These are phyloP conservation scores for Thelephora aurantiotincta DNA, from an alignment of 768 basidiomycete species.

Conservation along the genomic window DNA sequence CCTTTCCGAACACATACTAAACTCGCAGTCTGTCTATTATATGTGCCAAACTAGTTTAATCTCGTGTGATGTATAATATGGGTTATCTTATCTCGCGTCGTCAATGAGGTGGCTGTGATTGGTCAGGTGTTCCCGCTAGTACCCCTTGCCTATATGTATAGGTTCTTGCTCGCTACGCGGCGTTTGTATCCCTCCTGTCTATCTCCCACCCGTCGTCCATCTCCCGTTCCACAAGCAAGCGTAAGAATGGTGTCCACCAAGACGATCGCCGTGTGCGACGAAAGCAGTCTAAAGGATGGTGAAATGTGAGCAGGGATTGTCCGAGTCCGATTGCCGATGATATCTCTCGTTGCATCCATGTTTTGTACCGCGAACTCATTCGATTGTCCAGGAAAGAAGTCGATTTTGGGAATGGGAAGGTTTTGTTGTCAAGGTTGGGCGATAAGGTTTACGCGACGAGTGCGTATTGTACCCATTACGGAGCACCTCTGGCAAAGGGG, in stretches of 20 bases:
- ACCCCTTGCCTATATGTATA: too few relatives aligned
- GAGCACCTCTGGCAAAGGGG: constrained; percentile 76
- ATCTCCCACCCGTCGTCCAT: background rate
- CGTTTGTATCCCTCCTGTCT: background rate
- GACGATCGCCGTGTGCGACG: constrained; percentile 34
- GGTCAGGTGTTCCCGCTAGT: too few relatives aligned
- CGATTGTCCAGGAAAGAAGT: constrained; percentile 59
- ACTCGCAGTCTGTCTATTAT: too few relatives aligned
- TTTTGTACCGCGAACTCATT: background rate
- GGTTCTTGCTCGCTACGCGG: too few relatives aligned
- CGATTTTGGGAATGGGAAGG: constrained; percentile 57
- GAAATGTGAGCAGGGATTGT: constrained; percentile 33
- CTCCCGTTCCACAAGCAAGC: background rate
- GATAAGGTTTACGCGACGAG: constrained; percentile 67
- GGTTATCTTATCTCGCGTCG: too few relatives aligned
- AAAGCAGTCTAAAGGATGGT: constrained; percentile 35
- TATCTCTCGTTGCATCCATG: background rate
- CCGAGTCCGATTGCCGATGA: too few relatives aligned
- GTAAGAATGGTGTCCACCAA: constrained; percentile 20
- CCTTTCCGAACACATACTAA: too few relatives aligned
- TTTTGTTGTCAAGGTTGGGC: constrained; percentile 63
- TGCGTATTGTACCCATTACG: constrained; percentile 86
- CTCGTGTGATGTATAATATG: too few relatives aligned
- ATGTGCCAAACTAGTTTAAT: too few relatives aligned
- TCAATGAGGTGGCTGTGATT: too few relatives aligned